A percentile compares a stretch with the other conserved stretches of the same genome.
These are phyloP conservation scores for Pseudocercospora crystallina DNA, from an alignment of 2,329 filamentous ascomycete genomes.

Conservation along the genomic window DNA sequence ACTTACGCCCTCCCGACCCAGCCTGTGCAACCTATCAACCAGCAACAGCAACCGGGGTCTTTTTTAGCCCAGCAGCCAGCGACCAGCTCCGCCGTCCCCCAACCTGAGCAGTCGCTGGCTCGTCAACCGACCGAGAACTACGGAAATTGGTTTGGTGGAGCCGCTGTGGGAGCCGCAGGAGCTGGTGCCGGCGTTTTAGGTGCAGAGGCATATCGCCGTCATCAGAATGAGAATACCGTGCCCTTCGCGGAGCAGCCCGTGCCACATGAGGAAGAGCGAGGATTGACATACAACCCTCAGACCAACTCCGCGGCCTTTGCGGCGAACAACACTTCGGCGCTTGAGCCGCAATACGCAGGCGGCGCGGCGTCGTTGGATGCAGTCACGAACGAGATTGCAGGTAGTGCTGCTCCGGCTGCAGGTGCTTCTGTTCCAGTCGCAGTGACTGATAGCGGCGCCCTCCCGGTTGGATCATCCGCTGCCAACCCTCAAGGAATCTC, in stretches of 20 bases:
- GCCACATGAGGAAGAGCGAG: conserved; percentile 1
- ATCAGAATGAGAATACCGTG: conserved; percentile 21
- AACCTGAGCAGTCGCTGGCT: conserved; percentile 15
- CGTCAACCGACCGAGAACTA: conserved; percentile 35
- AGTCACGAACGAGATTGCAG: background rate
- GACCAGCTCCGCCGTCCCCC: conserved; percentile 5
- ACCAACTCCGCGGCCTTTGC: conserved; percentile 7
- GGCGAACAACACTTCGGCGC: conserved; percentile 1
- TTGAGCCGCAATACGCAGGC: background rate
- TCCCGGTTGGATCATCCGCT: background rate
- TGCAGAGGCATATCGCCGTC: conserved; percentile 25
- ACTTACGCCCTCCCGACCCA: conserved; percentile 26
- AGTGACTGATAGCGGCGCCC: background rate
- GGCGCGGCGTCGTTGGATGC: background rate
- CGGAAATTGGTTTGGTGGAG: conserved; percentile 56
- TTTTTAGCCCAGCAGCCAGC: conserved; percentile 30
- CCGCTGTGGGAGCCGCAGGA: conserved; percentile 42
- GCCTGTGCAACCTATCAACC: conserved; percentile 20
- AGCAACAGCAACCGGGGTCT: conserved; percentile 22
- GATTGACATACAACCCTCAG: conserved; percentile 2
- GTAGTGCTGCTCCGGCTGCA: background rate
- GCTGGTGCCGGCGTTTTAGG: conserved; percentile 40
- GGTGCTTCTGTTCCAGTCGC: background rate
- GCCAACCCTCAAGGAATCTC: background rate
- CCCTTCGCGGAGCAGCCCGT: background rate